Evolutionary conservation across 805 yeast genomes (phyloP).

Genomic region (Spathaspora girioi): DNA sequence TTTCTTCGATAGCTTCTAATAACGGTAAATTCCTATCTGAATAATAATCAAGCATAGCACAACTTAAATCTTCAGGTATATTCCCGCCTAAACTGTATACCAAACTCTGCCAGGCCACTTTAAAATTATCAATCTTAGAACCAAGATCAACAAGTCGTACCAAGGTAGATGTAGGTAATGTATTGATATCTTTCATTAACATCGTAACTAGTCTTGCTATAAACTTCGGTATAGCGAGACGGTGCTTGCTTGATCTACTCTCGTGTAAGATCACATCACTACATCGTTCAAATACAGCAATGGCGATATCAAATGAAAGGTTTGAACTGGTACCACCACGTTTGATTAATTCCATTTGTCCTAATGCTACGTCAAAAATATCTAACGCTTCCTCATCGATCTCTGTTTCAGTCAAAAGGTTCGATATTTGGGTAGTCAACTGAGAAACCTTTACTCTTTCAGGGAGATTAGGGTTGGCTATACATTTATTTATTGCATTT

Average conservation of each 20-base stretch:
- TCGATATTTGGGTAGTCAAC: not conserved
- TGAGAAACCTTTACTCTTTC: not conserved
- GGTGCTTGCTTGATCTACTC: not conserved
- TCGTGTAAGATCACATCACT: not conserved
- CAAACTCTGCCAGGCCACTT: conserved; percentile 4
- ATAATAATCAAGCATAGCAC: conserved; percentile 8
- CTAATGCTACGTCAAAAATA: not conserved
- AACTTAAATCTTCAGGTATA: conserved; percentile 8
- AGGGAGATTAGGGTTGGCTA: not conserved
- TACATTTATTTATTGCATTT: not conserved
- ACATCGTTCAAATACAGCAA: not conserved
- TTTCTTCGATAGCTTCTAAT: conserved; percentile 9
- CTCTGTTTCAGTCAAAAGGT: not conserved
- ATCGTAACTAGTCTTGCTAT: not conserved
- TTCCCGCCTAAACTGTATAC: conserved; percentile 5
- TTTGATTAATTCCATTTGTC: not conserved
- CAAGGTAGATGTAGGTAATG: conserved; percentile 16
- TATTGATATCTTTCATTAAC: conserved; percentile 8
- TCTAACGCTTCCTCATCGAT: not conserved
- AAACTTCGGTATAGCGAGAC: conserved; percentile 1
- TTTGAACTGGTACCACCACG: not conserved
- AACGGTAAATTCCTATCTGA: not conserved
- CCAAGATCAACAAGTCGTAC: conserved; percentile 28
- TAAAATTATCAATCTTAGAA: conserved; percentile 9
- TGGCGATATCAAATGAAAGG: not conserved